Conservation (phyloP, 768 basidiomycete species). For the Pisolithus microcarpus region DNA sequence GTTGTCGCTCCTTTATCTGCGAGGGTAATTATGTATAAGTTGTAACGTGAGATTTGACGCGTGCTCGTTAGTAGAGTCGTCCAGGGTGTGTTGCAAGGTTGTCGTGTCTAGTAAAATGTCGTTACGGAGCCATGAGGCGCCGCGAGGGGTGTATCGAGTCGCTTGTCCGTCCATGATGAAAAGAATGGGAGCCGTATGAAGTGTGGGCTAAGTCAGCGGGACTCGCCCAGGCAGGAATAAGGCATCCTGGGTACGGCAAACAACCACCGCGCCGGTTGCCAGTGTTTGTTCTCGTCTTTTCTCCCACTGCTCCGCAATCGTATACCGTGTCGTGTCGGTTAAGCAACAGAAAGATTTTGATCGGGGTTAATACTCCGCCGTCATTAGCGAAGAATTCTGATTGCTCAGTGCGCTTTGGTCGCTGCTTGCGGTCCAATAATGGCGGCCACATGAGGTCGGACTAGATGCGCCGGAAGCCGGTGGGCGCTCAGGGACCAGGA, state of each 20-base stretch:
- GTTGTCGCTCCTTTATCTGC: neutral
- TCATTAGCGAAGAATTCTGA: neutral
- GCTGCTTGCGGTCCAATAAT: slow-evolving; percentile 12
- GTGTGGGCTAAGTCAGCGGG: too few species aligned
- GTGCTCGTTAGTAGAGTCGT: neutral
- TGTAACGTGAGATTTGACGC: neutral
- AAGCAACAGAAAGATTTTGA: neutral
- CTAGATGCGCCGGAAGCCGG: slow-evolving; percentile 1
- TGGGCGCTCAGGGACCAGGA: slow-evolving; percentile 2
- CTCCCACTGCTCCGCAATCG: too few species aligned
- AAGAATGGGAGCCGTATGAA: too few species aligned
- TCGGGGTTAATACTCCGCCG: slow-evolving; percentile 1
- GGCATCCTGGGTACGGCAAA: too few species aligned
- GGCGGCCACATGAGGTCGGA: slow-evolving; percentile 8
- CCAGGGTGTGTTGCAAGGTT: neutral
- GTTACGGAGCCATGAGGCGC: neutral
- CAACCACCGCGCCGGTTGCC: too few species aligned
- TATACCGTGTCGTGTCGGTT: neutral
- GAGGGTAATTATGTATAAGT: too few species aligned
- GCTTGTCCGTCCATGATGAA: neutral
- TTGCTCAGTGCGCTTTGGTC: slow-evolving; percentile 2
- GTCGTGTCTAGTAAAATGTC: neutral
- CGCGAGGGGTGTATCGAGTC: neutral
- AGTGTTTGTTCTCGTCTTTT: too few species aligned
- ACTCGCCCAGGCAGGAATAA: too few species aligned